Conservation (phyloP, 441 rosid genomes). For the Pelargonium hybrid region DNA sequence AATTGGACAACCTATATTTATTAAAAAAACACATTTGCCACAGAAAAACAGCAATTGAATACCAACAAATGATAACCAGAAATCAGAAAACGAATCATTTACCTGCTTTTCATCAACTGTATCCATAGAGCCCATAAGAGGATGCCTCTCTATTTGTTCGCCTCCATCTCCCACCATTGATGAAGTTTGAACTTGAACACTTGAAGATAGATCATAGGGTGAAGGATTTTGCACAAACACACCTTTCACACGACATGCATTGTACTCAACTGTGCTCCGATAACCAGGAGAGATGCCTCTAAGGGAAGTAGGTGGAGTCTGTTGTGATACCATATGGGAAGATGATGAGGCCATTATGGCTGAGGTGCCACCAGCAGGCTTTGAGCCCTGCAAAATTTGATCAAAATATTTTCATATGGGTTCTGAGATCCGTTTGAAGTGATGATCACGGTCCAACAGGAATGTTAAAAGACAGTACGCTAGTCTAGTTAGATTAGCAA, state of each 20-base stretch:
- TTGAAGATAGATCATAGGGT: constrained; percentile 47
- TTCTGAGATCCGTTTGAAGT: constrained; percentile 2
- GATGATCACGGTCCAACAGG: constrained; percentile 4
- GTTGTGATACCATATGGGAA: constrained; percentile 55
- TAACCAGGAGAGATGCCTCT: constrained; percentile 53
- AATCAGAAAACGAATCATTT: constrained; percentile 14
- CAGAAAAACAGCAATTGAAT: constrained; percentile 12
- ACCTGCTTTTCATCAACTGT: constrained; percentile 69
- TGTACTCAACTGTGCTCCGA: constrained; percentile 52
- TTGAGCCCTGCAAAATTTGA: constrained; percentile 50
- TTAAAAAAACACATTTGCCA: not conserved
- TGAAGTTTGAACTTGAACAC: constrained; percentile 40
- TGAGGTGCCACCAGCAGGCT: constrained; percentile 52
- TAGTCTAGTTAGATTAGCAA: constrained; percentile 3
- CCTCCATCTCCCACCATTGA: constrained; percentile 46
- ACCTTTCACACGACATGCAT: constrained; percentile 66
- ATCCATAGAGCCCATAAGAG: constrained; percentile 44
- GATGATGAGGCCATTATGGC: constrained; percentile 42
- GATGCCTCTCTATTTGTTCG: constrained; percentile 39
- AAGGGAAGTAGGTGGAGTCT: constrained; percentile 44
- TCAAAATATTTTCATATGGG: constrained; percentile 15
- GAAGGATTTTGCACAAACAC: constrained; percentile 53
- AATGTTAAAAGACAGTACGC: constrained; percentile 6
- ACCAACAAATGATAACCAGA: not conserved
- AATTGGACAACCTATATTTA: not conserved